Evolutionary conservation across 768 basidiomycete species (phyloP).

Genomic region (Trametes cinnabarina): DNA sequence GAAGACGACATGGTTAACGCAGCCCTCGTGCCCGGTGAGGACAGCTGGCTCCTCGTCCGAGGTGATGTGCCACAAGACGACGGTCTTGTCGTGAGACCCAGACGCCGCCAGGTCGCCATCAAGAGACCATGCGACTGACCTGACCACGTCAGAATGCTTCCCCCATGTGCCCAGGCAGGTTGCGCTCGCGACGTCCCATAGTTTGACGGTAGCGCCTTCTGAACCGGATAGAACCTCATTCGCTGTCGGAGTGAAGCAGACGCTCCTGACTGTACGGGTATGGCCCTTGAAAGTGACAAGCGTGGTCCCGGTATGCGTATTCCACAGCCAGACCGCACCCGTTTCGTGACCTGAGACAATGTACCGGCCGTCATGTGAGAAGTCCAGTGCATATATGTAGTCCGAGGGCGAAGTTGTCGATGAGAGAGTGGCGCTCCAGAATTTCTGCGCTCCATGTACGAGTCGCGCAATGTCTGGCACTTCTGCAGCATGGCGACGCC

Average conservation of each 20-base stretch:
- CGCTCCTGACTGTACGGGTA: neutral
- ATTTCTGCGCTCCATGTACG: neutral
- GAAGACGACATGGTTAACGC: neutral
- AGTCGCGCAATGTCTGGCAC: neutral
- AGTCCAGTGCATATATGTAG: neutral
- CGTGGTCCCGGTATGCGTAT: neutral
- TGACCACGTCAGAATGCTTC: slow-evolving; percentile 11
- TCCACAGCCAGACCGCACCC: slow-evolving; percentile 2
- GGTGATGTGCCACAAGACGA: too few relatives aligned
- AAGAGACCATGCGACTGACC: slow-evolving; percentile 27
- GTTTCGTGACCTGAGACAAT: neutral
- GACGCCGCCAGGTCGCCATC: neutral
- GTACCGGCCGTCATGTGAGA: slow-evolving; percentile 1
- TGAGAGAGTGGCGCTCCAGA: neutral
- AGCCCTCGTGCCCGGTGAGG: neutral
- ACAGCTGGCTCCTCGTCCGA: neutral
- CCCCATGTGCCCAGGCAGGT: neutral
- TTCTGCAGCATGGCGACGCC: neutral
- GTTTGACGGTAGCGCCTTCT: neutral
- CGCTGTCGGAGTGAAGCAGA: neutral
- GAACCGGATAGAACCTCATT: neutral
- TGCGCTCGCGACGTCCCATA: neutral
- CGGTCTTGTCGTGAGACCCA: too few relatives aligned
- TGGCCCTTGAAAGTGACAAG: neutral
- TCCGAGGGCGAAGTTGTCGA: neutral